These are phyloP conservation scores for Syzygium syzygioides DNA, from an alignment of 441 rosid species.

Conservation along the genomic window DNA sequence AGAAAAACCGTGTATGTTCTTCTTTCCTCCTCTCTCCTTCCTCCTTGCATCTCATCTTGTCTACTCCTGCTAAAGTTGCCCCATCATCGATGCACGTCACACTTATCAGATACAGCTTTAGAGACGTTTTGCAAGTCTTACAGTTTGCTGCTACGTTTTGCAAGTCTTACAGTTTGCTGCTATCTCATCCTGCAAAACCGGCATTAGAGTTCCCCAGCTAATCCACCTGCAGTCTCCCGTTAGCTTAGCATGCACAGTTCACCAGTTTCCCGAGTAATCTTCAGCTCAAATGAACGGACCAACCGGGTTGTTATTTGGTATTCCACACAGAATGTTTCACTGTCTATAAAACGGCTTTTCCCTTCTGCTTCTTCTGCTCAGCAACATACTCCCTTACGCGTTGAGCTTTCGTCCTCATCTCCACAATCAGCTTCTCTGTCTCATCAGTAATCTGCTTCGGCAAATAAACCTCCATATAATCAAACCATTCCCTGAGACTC, in stretches of 20 bases:
- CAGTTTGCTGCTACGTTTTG: background rate
- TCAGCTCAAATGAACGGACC: background rate
- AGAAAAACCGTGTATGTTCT: background rate
- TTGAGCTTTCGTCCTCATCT: conserved; percentile 7
- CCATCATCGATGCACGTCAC: background rate
- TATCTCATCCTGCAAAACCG: background rate
- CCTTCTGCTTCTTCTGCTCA: conserved; percentile 10
- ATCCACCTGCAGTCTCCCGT: background rate
- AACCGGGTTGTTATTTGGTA: background rate
- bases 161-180: background rate
- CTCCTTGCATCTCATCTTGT: background rate
- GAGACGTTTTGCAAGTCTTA: background rate
- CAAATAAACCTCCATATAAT: conserved; percentile 8
- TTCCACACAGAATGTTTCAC: rapidly evolving
- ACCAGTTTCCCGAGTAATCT: background rate
- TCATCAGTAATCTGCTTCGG: conserved; percentile 19
- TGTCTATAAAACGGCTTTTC: background rate
- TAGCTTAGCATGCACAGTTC: background rate
- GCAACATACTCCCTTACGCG: conserved; percentile 2
- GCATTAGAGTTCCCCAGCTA: background rate
- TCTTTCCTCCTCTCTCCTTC: background rate
- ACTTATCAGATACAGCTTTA: background rate
- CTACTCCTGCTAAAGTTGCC: background rate
- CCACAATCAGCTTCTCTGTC: conserved; percentile 15
- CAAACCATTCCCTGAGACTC: conserved; percentile 20